A percentile compares a stretch with the other conserved stretches of the same genome.
These are phyloP conservation scores for Tolypocladium endophyticum DNA, from an alignment of 2,329 filamentous ascomycete genomes.

Conservation along the genomic window DNA sequence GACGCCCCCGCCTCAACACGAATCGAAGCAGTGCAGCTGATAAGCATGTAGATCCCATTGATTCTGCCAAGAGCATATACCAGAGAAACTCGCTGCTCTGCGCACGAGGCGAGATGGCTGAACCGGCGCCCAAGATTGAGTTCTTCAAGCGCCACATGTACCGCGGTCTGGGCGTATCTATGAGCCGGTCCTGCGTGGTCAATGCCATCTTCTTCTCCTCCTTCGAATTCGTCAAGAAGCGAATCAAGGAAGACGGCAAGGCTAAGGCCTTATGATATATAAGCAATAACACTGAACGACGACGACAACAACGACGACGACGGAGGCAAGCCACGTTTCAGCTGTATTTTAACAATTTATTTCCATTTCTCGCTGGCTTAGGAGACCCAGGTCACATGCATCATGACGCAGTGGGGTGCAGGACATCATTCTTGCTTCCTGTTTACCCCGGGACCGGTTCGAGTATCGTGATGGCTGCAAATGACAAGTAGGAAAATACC, in stretches of 20 bases:
- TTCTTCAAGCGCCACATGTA: constrained; percentile 75
- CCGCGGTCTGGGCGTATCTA: constrained; percentile 71
- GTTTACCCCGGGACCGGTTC: background rate
- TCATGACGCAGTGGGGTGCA: background rate
- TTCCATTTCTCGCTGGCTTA: constrained; percentile 7
- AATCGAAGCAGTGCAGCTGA: constrained; percentile 1
- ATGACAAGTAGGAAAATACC: no score
- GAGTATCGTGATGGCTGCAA: background rate
- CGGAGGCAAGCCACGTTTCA: background rate
- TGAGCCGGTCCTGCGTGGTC: constrained; percentile 70
- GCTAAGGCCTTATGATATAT: constrained; percentile 4
- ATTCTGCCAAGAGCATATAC: constrained; percentile 78
- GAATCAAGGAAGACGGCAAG: constrained; percentile 42
- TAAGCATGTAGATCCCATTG: constrained; percentile 48
- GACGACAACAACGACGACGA: background rate
- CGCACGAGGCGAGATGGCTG: constrained; percentile 51
- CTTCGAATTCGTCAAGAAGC: constrained; percentile 74
- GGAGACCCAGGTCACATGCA: background rate
- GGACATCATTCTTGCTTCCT: background rate
- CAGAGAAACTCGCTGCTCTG: constrained; percentile 70
- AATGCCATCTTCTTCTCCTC: constrained; percentile 87
- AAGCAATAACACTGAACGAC: constrained; percentile 1
- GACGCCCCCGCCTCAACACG: background rate
- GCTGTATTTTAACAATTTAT: background rate
- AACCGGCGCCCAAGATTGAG: constrained; percentile 60